Base-by-base conservation (phyloP, 2,329 filamentous ascomycete genomes). In the Xylariaceae sp. region DNA sequence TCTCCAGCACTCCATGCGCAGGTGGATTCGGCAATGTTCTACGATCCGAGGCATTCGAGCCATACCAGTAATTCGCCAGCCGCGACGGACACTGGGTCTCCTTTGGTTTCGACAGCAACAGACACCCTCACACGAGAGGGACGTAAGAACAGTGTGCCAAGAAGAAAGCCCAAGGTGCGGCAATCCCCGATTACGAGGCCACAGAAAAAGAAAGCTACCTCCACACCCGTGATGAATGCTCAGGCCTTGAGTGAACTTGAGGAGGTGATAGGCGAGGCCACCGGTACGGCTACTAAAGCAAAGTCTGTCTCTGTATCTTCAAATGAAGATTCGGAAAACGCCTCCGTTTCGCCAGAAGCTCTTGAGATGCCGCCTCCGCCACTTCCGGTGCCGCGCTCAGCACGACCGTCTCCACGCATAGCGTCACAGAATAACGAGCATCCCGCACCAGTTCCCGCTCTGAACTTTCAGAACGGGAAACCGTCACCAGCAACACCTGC, bases 1-100 rank as follows among this genome's bases (percentile, higher is more conserved):
- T 94, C 89, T 12, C 89, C 89, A 1, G 88, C 88, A 3, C 75
- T 94, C 19, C 86, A 88, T 68, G 87, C 88, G 1, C 87, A 91
- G 68, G 81, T 76, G 57, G 81, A 85, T 52, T 66, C 73, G 30
- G 69, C 70, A 12, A 69, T 74, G 3, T 64, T 72, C 49, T 77
- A 78, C 58, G 73, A 81, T 49, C 70, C 74, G 54, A 66, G 72
- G 35, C 73, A 69, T 65, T 75, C 65, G 11, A 60, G 62, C 12
- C 64, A 65, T 57, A 75, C 71, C 61, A 74, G 67, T 50, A 83
- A 74, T 70, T 85, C 79, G 59, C 85, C 73, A 57, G 78, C 73
- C 57, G 82, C 84, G 31, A 79, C 82, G 75, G 78, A 81, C 12
- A 69, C 80, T 1, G 79, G 81, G 52, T 71, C 71, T 9, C 67